Percentiles rank a stretch among this genome's conserved stretches.
These are phyloP conservation scores for Brassica carinata DNA, from an alignment of 345 rosid genomes.

Conservation along the genomic window DNA sequence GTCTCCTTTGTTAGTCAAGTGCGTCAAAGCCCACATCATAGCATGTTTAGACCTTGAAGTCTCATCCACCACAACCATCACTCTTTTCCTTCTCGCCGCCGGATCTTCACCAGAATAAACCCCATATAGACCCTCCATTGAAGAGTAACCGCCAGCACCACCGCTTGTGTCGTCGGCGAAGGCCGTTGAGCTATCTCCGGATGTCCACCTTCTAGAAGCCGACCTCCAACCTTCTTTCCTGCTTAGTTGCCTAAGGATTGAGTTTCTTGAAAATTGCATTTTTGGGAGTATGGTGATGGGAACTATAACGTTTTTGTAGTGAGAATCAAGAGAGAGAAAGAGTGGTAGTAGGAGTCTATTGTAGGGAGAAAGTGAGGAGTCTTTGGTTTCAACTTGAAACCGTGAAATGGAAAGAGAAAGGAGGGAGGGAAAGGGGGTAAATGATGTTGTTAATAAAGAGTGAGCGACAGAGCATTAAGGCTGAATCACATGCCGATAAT, in stretches of 20 bases:
- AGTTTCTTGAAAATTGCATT: conserved; percentile 47
- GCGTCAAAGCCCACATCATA: conserved; percentile 98
- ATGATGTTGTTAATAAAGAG: conserved; percentile 27
- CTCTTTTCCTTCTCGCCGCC: conserved; percentile 63
- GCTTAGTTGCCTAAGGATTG: conserved; percentile 64
- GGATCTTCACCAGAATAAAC: conserved; percentile 45
- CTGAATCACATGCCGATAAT: conserved; percentile 37
- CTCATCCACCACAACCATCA: conserved; percentile 91
- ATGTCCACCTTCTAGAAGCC: conserved; percentile 59
- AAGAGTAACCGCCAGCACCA: conserved; percentile 32
- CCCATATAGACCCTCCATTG: conserved; percentile 59
- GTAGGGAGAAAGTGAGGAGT: conserved; percentile 8
- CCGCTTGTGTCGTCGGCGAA: conserved; percentile 20
- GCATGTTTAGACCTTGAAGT: conserved; percentile 79
- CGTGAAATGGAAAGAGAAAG: conserved; percentile 21
- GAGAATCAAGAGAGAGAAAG: conserved; percentile 26
- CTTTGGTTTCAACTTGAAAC: conserved; percentile 25
- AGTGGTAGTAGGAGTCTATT: conserved; percentile 29
- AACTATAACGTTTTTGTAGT: conserved; percentile 21
- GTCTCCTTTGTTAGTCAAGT: conserved; percentile 77
- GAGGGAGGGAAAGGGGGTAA: not conserved
- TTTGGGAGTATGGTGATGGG: conserved; percentile 16
- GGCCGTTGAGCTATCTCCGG: conserved; percentile 42
- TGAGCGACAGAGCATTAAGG: conserved; percentile 39
- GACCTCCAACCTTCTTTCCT: conserved; percentile 64